phyloP scores from a whole-genome alignment of 148 eudicot species.

The Talinum fruticosum region DNA sequence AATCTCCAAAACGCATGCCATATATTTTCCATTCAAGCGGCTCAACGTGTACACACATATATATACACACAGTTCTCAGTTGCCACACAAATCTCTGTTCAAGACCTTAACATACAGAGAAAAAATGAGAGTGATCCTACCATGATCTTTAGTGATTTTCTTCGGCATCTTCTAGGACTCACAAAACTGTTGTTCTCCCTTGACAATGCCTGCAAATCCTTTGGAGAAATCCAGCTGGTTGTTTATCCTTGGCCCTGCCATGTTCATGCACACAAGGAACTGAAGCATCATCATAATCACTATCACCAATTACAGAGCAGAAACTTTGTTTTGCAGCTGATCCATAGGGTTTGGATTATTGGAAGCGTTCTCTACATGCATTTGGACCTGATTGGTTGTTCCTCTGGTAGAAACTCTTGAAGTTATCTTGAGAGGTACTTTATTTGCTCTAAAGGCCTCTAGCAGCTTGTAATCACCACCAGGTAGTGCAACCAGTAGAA shows the following conservation, averaged over 20 bases:
- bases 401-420: constrained; percentile 42
- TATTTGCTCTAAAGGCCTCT: constrained; percentile 63
- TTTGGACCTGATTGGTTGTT: constrained; percentile 51
- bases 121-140: not conserved
- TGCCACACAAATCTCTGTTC: not conserved
- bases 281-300: constrained; percentile 31
- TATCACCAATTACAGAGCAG: constrained; percentile 8
- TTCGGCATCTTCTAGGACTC: constrained; percentile 7
- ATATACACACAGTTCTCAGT: not conserved
- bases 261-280: constrained; percentile 4
- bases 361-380: constrained; percentile 66
- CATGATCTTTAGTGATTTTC: too few relatives aligned
- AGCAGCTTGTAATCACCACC: constrained; percentile 82
- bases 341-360: constrained; percentile 48
- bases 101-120: not conserved
- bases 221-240: constrained; percentile 37
- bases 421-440: constrained; percentile 72
- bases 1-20: too few relatives aligned
- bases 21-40: too few relatives aligned
- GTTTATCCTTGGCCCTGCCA: constrained; percentile 24
- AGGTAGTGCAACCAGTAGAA: constrained; percentile 84
- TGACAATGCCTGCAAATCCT: constrained; percentile 38
- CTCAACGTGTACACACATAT: not conserved
- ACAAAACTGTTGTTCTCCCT: constrained; percentile 30
- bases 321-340: constrained; percentile 46